phyloP scores from a whole-genome alignment of 192 early-diverging fungal species.

The Coemansia nantahalensis region DNA sequence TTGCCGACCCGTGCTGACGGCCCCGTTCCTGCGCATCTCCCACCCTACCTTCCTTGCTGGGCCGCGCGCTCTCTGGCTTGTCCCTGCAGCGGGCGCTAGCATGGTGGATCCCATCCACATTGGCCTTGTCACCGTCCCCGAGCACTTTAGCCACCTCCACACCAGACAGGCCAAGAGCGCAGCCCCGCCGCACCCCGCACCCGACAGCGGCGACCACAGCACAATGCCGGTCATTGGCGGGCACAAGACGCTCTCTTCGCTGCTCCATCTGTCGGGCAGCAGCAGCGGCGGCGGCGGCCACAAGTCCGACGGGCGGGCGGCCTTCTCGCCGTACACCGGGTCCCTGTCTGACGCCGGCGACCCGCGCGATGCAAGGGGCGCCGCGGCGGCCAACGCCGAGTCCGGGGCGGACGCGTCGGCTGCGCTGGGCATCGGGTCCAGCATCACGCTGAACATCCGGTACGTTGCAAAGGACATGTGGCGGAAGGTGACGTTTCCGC shows the following conservation, averaged over 20 bases:
- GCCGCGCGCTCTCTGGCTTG: not conserved
- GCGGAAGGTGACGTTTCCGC: conserved; percentile 51
- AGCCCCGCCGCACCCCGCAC: not conserved
- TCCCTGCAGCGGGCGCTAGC: conserved; percentile 2
- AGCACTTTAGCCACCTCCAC: conserved; percentile 35
- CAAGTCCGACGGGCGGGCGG: conserved; percentile 33
- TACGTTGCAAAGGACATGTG: conserved; percentile 56
- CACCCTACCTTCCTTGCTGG: not conserved
- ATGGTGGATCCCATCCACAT: conserved; percentile 50
- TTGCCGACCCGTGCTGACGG: too few relatives aligned
- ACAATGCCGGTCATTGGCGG: conserved; percentile 49
- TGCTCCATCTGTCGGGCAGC: conserved; percentile 32
- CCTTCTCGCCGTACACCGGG: conserved; percentile 46
- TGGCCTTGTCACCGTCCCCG: conserved; percentile 44
- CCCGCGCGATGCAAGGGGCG: conserved; percentile 3
- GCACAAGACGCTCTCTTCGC: conserved; percentile 45
- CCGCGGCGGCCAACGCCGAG: conserved; percentile 2
- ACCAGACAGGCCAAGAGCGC: conserved; percentile 17
- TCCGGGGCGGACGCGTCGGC: conserved; percentile 7
- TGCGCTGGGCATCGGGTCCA: conserved; percentile 29
- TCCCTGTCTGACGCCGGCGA: conserved; percentile 17
- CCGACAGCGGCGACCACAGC: conserved; percentile 1
- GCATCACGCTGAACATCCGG: conserved; percentile 48
- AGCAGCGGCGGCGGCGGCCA: too few relatives aligned
- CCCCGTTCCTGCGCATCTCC: not conserved